These are phyloP conservation scores for Eucalyptus marginata DNA, from an alignment of 345 rosid species.

Conservation along the genomic window DNA sequence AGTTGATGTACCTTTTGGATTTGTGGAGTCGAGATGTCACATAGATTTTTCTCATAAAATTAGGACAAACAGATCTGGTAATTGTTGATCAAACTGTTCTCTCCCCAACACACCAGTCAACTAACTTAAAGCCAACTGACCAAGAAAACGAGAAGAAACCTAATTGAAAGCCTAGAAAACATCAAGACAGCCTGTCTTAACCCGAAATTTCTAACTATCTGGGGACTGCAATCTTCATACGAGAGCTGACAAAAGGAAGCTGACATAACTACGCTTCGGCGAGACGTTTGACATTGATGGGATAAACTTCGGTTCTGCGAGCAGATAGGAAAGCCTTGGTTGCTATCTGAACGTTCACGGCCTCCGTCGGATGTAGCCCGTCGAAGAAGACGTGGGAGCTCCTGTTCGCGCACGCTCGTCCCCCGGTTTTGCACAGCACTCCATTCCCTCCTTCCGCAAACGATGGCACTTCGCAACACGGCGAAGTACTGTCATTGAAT, in stretches of 20 bases:
- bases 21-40: neutral
- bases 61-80: neutral
- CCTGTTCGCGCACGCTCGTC: conserved; percentile 12
- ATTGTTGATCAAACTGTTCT: neutral
- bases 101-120: neutral
- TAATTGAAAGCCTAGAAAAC: neutral
- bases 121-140: neutral
- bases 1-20: neutral
- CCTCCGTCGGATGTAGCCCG: conserved; percentile 58
- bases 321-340: conserved; percentile 28
- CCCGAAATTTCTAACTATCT: neutral
- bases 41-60: neutral
- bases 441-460: conserved; percentile 18
- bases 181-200: neutral
- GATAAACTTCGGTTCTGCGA: conserved; percentile 20
- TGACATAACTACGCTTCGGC: neutral
- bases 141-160: neutral
- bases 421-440: conserved; percentile 17
- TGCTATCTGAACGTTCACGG: conserved; percentile 29
- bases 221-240: neutral
- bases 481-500: neutral
- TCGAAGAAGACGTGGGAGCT: conserved; percentile 30
- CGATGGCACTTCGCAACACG: conserved; percentile 25
- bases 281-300: conserved; percentile 27
- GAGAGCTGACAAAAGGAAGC: neutral